Conservation (phyloP, 2,329 filamentous ascomycete species). For the Colletotrichum viniferum region DNA sequence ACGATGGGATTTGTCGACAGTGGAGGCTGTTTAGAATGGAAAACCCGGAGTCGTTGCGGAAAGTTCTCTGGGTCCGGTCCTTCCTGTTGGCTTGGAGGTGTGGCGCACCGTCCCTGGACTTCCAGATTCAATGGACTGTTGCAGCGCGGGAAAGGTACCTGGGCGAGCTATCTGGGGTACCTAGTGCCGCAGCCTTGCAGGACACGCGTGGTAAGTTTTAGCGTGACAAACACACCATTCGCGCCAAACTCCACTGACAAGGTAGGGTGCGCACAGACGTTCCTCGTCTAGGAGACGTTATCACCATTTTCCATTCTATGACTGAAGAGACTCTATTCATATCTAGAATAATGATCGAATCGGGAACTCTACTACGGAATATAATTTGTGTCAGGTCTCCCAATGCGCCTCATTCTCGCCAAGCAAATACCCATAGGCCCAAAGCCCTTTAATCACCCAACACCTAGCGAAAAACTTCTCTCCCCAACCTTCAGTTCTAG, state of each 20-base stretch:
- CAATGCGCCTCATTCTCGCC: neutral
- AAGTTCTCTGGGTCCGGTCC: neutral
- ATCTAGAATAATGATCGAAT: neutral
- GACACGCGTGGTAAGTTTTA: slow-evolving; percentile 7
- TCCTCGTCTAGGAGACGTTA: neutral
- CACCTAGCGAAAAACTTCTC: neutral
- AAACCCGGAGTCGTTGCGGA: neutral
- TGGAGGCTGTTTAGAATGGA: neutral
- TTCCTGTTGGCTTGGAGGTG: neutral
- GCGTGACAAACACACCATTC: neutral
- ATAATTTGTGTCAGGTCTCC: neutral
- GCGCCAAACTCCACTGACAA: neutral
- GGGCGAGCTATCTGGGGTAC: neutral
- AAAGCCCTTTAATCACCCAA: neutral
- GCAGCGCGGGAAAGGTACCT: neutral
- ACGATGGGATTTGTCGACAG: neutral
- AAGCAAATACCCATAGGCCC: neutral
- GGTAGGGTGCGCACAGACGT: neutral
- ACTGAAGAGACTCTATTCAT: neutral
- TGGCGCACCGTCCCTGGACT: neutral
- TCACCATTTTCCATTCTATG: neutral
- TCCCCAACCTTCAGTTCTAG: neutral
- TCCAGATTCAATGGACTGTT: neutral
- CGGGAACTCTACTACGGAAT: neutral
- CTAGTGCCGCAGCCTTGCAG: slow-evolving; percentile 5